Evolutionary conservation across 2,329 filamentous ascomycete species (phyloP).

Genomic region (Pseudocercospora fijiensis): DNA sequence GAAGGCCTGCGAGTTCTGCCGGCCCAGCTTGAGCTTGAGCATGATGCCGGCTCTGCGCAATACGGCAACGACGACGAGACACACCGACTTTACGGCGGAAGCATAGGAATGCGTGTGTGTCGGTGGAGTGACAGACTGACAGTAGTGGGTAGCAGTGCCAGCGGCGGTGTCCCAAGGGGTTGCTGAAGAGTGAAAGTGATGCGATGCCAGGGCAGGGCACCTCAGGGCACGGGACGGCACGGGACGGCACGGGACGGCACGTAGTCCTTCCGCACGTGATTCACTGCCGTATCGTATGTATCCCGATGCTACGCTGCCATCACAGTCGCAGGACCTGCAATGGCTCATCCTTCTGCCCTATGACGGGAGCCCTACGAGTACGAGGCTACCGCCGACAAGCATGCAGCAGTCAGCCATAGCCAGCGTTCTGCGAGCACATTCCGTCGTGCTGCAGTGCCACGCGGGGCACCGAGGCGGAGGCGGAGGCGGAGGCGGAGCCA

Average conservation of each 20-base stretch:
- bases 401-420: no score
- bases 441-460: background rate
- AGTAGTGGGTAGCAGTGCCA: background rate
- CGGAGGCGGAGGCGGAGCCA: background rate
- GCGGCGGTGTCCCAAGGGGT: background rate
- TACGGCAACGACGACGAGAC: background rate
- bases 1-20: constrained; percentile 12
- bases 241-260: no score
- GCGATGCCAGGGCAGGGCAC: background rate
- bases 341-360: background rate
- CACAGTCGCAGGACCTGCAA: background rate
- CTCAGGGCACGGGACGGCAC: no score
- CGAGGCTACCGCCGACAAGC: background rate
- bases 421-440: background rate
- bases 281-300: no score
- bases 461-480: background rate
- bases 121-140: no score
- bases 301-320: background rate
- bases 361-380: no score
- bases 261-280: background rate
- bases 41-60: constrained; percentile 8
- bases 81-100: background rate
- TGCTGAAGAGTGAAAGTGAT: background rate
- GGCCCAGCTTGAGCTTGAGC: constrained; percentile 29
- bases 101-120: background rate